Evolutionary conservation across 768 basidiomycete genomes (phyloP), one percentile per base, ranked within the genome.

Genomic region (Phanerochaete sordida): DNA sequence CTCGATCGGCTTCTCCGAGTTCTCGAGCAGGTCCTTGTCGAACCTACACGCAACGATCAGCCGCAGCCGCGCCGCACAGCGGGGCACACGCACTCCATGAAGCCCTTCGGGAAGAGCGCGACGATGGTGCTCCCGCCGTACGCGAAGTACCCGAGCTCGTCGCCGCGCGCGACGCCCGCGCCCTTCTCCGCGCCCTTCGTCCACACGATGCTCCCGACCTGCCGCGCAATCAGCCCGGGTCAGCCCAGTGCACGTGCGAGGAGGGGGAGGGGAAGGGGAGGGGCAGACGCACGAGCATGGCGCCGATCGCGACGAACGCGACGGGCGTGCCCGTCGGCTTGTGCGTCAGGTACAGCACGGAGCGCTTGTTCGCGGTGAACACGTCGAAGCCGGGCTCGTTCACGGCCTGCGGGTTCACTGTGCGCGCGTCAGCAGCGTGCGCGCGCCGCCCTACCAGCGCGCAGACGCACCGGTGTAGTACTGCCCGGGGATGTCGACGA

Each of bases 91-190:
- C 62, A 81, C 77, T 79, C 68, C 43, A 82, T 70, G 3, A 80
- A 66, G 24, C 80, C 79, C 31, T 73, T 74, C 2, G 86, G 85
- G 72, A 88, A 88, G 19, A 90, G 68, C 21, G 70, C 76, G 28
- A 90, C 79, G 31, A 85, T 63, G 1, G 90, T 91, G 64, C 86
- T 88, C n/a, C 90, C 90, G 1, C 90, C 91, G 67, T 91, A 92
- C 27, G 85, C 81, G 64, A 86, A 87, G 65, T 81, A 80, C 61
- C 86, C 86, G 0, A 87, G 76, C 71, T 87, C 84, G 31, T 87
- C 84, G 46, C 89, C 90, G 58, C 83, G 83, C 49, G 83, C 78
- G 15, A 92, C 72, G 46, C 70, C 72, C 46, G 79, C 73, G 9
- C 79, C 77, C 60, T 81, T 76, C 70, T 81, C 58, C 28, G 79